Base-by-base conservation (phyloP, 345 rosid species). In the Aurinia saxatilis region DNA sequence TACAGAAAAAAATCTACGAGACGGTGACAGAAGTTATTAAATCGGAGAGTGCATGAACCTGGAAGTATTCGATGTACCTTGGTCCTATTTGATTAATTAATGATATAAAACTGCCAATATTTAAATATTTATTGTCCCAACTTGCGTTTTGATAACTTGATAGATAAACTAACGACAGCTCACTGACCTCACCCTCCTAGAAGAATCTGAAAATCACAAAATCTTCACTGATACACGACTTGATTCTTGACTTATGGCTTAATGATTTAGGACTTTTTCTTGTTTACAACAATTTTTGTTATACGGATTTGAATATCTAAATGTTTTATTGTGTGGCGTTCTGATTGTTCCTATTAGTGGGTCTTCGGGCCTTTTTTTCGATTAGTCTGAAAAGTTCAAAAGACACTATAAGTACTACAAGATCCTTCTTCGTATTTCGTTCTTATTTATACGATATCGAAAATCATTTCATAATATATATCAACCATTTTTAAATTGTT, bases 141-240 rank as follows among this genome's bases (percentile, higher is more conserved):
- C 60, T 57, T 67, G 71, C 65, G 58, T 57, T n/a, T 57, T 57
- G 65, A 30, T 57, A 40, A 39, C 58, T 67, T 67, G 36, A 31
- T 49, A 19, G 23, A 48, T 60, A 59, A 50, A 33, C 17, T 19
- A 41, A 33, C 12, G 59, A 68, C 72, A 67, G 38, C 66, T 59
- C 60, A 50, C 48, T 50, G 38, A 59, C 66, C 33, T n/a, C n/a
- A n/a, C 25, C 4, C 10, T 59, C 46, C 23, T n/a, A 5, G 42
- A 57, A 30, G 25, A 57, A 18, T 66, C 49, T 47, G 39, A 47
- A 55, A 46, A 13, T 56, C 61, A 38, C 12, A 14, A 44, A 44
- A 27, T 23, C 34, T 31, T 8, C 10, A 21, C 29, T 8, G 25
- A 57, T 37, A 49, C 0, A 56, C 37, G 18, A 50, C 33, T 13